Evolutionary conservation across 2,329 filamentous ascomycete genomes (phyloP).

Genomic region (Sarocladium kiliense): DNA sequence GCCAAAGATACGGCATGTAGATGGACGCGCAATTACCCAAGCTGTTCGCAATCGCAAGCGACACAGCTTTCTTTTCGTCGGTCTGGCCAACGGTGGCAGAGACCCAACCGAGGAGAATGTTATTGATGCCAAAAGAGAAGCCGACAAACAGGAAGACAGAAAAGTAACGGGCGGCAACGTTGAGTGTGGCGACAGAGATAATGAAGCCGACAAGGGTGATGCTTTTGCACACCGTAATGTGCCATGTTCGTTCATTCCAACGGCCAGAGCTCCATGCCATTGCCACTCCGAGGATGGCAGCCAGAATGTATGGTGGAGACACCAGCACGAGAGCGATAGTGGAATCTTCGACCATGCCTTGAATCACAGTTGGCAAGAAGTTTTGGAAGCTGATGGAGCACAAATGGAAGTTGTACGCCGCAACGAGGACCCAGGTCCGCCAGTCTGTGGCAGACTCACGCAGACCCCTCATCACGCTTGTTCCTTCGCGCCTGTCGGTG

Average conservation of each 20-base stretch:
- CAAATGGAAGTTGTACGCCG: conserved; percentile 47
- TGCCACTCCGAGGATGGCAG: conserved; percentile 32
- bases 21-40: conserved; percentile 16
- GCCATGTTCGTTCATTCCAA: conserved; percentile 32
- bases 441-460: conserved; percentile 38
- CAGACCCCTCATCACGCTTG: conserved; percentile 36
- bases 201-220: conserved; percentile 53
- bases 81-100: conserved; percentile 31
- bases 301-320: conserved; percentile 40
- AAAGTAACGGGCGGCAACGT: conserved; percentile 38
- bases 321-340: conserved; percentile 26
- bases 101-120: conserved; percentile 32
- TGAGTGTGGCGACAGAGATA: conserved; percentile 50
- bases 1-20: conserved; percentile 17
- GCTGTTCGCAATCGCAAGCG: conserved; percentile 16
- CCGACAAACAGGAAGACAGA: conserved; percentile 24
- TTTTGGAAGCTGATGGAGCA: conserved; percentile 42
- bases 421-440: conserved; percentile 42
- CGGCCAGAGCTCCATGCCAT: conserved; percentile 35
- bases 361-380: conserved; percentile 21
- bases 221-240: conserved; percentile 50
- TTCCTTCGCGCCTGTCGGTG: conserved; percentile 35
- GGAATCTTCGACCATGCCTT: conserved; percentile 22
- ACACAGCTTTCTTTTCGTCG: conserved; percentile 34
- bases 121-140: conserved; percentile 28